Evolutionary conservation across 495 filamentous ascomycete species (phyloP).

Genomic region (Xylaria acuta): DNA sequence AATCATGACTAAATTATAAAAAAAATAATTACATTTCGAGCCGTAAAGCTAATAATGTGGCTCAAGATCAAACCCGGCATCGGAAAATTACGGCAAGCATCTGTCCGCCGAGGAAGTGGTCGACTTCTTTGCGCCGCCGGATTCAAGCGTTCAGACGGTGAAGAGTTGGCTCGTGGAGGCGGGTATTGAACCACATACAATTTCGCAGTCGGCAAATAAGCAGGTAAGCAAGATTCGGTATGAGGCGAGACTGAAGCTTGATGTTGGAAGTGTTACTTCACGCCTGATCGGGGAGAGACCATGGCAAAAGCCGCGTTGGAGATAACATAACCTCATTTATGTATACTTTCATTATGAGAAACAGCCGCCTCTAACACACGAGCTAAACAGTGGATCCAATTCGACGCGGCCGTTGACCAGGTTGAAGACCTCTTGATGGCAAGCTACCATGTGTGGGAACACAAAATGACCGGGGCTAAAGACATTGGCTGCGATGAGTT

Average conservation of each 20-base stretch:
- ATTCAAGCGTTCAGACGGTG: constrained; percentile 51
- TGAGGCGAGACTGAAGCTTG: not conserved
- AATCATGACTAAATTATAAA: no score
- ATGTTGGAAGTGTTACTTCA: not conserved
- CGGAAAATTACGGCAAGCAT: constrained; percentile 60
- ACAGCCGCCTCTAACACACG: constrained; percentile 38
- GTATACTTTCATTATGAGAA: not conserved
- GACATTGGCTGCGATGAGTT: constrained; percentile 43
- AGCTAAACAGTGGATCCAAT: constrained; percentile 54
- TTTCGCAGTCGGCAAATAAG: constrained; percentile 40
- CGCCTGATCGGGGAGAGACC: not conserved
- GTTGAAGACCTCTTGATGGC: constrained; percentile 61
- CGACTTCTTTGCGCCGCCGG: constrained; percentile 56
- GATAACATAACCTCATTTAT: not conserved
- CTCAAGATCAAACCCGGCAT: constrained; percentile 77
- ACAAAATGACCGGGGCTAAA: constrained; percentile 41
- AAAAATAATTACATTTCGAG: no score
- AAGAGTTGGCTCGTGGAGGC: constrained; percentile 55
- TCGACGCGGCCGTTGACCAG: constrained; percentile 60
- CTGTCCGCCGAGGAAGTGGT: constrained; percentile 55
- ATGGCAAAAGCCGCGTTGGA: no score
- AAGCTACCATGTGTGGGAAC: constrained; percentile 62
- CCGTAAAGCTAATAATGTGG: constrained; percentile 74
- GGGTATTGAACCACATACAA: constrained; percentile 59
- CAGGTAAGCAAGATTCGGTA: constrained; percentile 25